These are phyloP conservation scores for Didymella lethalis DNA, from an alignment of 2,329 filamentous ascomycete species.

Conservation along the genomic window DNA sequence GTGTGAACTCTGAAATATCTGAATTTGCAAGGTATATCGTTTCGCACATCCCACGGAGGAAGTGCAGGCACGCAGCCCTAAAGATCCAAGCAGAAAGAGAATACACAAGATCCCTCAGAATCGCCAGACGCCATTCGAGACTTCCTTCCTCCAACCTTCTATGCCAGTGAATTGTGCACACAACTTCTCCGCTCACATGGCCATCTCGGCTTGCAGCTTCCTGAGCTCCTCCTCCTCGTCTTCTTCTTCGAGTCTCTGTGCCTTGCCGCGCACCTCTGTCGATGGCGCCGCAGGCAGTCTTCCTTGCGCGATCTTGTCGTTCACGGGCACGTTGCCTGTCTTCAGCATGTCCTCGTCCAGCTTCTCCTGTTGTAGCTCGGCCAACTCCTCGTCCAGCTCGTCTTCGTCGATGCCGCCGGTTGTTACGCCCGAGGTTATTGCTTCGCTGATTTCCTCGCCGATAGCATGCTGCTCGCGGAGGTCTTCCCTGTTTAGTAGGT, in stretches of 20 bases:
- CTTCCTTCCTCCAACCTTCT: slow-evolving; percentile 3
- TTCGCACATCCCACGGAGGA: slow-evolving; percentile 1
- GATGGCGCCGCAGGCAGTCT: slow-evolving; percentile 77
- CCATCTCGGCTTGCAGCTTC: slow-evolving; percentile 96
- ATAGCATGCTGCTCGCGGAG: slow-evolving; percentile 91
- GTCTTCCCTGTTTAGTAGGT: slow-evolving; percentile 71
- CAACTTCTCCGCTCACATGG: slow-evolving; percentile 67
- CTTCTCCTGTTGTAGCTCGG: slow-evolving; percentile 86
- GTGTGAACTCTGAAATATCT: slow-evolving; percentile 12
- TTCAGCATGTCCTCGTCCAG: slow-evolving; percentile 94
- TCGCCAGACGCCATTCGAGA: slow-evolving; percentile 33
- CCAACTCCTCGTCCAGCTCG: slow-evolving; percentile 86
- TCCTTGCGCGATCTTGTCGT: slow-evolving; percentile 70
- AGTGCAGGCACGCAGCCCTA: slow-evolving; percentile 5
- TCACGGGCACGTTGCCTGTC: slow-evolving; percentile 83
- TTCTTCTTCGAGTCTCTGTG: slow-evolving; percentile 69
- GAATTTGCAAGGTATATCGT: slow-evolving; percentile 30
- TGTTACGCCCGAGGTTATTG: slow-evolving; percentile 75
- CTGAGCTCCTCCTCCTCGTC: slow-evolving; percentile 95
- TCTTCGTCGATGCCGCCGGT: slow-evolving; percentile 80
- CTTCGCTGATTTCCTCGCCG: slow-evolving; percentile 89
- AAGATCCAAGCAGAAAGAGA: slow-evolving; percentile 20
- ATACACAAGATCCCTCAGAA: slow-evolving; percentile 19
- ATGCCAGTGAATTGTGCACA: not conserved
- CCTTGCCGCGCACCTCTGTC: slow-evolving; percentile 60